These are phyloP conservation scores for Didymella lethalis DNA, from an alignment of 2,329 filamentous ascomycete genomes.

Conservation along the genomic window DNA sequence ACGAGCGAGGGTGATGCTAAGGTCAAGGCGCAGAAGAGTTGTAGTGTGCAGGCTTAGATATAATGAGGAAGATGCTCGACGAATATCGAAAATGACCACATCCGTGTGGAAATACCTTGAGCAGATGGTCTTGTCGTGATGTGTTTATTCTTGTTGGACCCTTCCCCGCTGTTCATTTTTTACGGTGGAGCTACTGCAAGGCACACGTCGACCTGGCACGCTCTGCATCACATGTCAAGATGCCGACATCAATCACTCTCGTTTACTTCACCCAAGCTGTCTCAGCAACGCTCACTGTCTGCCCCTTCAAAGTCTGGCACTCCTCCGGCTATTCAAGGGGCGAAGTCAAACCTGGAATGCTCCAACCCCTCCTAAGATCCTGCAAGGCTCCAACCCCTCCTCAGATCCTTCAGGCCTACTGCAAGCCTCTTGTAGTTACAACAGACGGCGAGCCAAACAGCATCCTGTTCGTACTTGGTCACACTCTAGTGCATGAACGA, in stretches of 20 bases:
- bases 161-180: not conserved
- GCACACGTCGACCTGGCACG: not conserved
- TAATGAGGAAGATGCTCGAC: not conserved
- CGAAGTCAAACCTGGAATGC: not conserved
- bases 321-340: not conserved
- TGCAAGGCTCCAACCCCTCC: not conserved
- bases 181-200: constrained; percentile 15
- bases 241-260: not conserved
- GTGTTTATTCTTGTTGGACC: not conserved
- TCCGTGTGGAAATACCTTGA: not conserved
- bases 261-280: not conserved
- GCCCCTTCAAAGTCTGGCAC: not conserved
- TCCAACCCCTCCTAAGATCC: not conserved
- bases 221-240: constrained; percentile 1
- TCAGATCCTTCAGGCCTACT: not conserved
- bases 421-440: not conserved
- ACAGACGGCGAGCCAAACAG: not conserved
- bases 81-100: too few relatives aligned
- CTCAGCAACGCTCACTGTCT: not conserved
- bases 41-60: constrained; percentile 10
- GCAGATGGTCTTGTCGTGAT: not conserved
- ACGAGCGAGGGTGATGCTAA: constrained; percentile 56
- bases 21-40: constrained; percentile 25
- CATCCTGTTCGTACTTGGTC: not conserved
- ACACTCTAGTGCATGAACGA: constrained; percentile 12